Base-by-base conservation (phyloP, 2,329 filamentous ascomycete species). In the Stemphylium beticola region DNA sequence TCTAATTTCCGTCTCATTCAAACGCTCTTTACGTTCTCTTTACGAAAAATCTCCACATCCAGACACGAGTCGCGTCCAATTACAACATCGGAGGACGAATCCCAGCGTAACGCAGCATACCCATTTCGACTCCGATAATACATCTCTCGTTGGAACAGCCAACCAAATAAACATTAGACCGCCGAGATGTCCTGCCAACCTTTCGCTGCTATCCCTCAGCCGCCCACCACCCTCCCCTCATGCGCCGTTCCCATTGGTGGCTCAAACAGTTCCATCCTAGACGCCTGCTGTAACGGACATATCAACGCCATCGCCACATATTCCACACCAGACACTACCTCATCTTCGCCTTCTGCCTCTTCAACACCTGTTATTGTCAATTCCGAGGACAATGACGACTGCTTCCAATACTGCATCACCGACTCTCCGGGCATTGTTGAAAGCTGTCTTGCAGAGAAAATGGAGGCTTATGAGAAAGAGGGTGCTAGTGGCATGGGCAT, bases 231-330 rank as follows among this genome's bases (percentile, higher is more conserved):
- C 15, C 44, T 52, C 12, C 29, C 65, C 15, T 60, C 67, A 17
- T 70, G 67, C 53, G 61, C 67, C 6, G 61, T 72, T 10, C 68
- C 64, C 24, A 42, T 71, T 24, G 68, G 68, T 38, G 62, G 64
- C 36, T 58, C 58, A 17, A 72, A 72, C 53, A 57, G 61, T 22
- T 65, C 68, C 11, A 64, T 69, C 24, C 61, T 72, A 33, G 67
- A 72, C 43, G 61, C 59, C 18, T 72, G 68, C 41, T 72, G 68
- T 51, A 71, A 71, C 46, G 61, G 66, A 8, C 65, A 71, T 50
- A 64, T 71, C 57, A 70, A 71, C 36, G 52, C 59, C 7, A 59
- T 71, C 17, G 51, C 49, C 12, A 65, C 60, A 8, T 69, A 69
- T 33, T 59, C 61, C 10, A 52, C 55, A 2, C 57, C 61, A 1